Conservation (phyloP, 768 basidiomycete species). For the Mycena kentingensis region DNA sequence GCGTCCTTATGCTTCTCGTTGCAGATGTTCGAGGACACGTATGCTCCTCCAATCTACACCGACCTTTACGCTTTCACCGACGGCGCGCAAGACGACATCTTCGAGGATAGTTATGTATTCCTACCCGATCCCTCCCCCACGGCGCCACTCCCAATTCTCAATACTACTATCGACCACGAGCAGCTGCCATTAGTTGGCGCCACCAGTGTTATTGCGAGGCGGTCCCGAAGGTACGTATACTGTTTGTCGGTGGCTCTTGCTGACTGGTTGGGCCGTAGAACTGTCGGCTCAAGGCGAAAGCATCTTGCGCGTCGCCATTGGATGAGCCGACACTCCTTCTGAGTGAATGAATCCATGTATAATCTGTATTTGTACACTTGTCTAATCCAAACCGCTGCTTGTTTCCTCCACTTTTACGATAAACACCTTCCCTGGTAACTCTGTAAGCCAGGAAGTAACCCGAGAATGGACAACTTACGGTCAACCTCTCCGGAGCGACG, state of each 20-base stretch:
- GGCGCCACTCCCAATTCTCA: constrained; percentile 37
- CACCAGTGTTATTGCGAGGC: not conserved
- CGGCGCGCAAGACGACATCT: constrained; percentile 75
- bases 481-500: not conserved
- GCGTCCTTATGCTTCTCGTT: not conserved
- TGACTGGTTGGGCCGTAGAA: too few species aligned
- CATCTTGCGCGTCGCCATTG: not conserved
- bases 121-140: constrained; percentile 48
- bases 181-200: not conserved
- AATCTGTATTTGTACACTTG: too few species aligned
- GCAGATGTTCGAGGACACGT: constrained; percentile 67
- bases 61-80: constrained; percentile 70
- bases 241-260: not conserved
- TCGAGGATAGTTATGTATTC: constrained; percentile 54
- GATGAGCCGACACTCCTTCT: not conserved
- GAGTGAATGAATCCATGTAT: too few species aligned
- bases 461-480: too few species aligned
- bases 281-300: not conserved
- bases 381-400: too few species aligned
- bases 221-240: not conserved
- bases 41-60: constrained; percentile 67
- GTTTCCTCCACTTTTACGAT: too few species aligned
- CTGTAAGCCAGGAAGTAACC: too few species aligned
- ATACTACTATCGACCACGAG: constrained; percentile 1
- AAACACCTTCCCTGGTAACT: too few species aligned